Evolutionary conservation across 805 yeast species (phyloP).

Genomic region (Saccharomycopsis sp.): DNA sequence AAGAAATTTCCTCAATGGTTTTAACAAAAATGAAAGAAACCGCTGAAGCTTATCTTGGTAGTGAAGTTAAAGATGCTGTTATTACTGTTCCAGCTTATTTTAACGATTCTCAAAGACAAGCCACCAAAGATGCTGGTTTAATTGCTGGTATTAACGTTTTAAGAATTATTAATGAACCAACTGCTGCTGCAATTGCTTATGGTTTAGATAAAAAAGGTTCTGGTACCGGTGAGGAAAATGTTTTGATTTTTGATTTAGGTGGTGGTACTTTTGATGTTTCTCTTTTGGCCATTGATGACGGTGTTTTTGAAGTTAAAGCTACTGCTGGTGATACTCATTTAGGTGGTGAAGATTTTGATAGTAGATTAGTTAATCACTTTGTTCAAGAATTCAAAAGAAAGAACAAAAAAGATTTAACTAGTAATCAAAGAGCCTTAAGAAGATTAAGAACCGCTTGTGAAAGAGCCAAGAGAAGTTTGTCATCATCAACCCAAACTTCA

Average conservation of each 20-base stretch:
- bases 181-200: constrained; percentile 99
- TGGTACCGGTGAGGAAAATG: constrained; percentile 46
- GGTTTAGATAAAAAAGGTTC: constrained; percentile 55
- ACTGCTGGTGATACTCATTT: too few species aligned
- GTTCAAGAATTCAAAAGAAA: constrained; percentile 74
- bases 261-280: constrained; percentile 87
- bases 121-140: constrained; percentile 29
- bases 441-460: constrained; percentile 83
- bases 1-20: constrained; percentile 89
- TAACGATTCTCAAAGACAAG: constrained; percentile 97
- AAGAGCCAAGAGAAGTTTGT: constrained; percentile 80
- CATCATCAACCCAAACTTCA: constrained; percentile 91
- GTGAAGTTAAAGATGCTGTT: constrained; percentile 79
- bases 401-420: constrained; percentile 66
- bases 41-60: constrained; percentile 85
- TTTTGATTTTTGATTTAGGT: too few species aligned
- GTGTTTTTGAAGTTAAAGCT: constrained; percentile 76
- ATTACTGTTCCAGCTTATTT: constrained; percentile 96
- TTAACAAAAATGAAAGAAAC: constrained; percentile 86
- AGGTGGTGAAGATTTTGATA: constrained; percentile 83
- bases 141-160: constrained; percentile 92
- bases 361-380: constrained; percentile 70
- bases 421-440: constrained; percentile 75
- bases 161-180: constrained; percentile 94
- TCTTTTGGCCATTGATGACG: constrained; percentile 64